Evolutionary conservation across 2,329 filamentous ascomycete species (phyloP), one percentile per base, ranked within the genome.

Genomic region (Alternaria angustiovoidea): DNA sequence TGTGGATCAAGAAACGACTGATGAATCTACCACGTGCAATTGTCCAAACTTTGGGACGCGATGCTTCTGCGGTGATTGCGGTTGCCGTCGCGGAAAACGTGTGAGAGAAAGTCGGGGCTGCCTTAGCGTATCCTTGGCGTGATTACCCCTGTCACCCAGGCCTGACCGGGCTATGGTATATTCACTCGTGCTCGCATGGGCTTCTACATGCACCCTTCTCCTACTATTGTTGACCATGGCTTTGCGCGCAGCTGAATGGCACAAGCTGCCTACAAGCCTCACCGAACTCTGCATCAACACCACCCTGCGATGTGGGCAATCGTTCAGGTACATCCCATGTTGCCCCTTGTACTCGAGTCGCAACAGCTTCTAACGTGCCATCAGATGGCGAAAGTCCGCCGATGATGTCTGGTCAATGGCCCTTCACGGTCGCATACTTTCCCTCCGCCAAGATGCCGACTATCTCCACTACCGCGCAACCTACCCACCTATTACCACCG

Each of bases 281-380:
- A 87, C 89, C 4, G 95, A 99, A 76, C 86, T 99, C 4, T 97
- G 93, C 76, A 93, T 99, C 67, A 93, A 97, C 71, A 99, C 94
- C 0, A 97, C 93, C 0, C 83, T 99, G 34, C 89, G 94, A 63
- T 99, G 95, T 77, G 95, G 95, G 4, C 95, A 99, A 78, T 97
- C 94, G 0, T 99, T 99, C 69, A 82, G 88, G 87, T 88, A 78
- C 60, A 7, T 14, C 51, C 12, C 26, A 22, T 51, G 16, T 9
- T 22, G 41, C 39, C 26, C 39, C 26, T 14, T n/a, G 4, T 14
- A 48, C 44, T 38, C 34, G 22, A 24, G 30, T 47, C 41, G 53
- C 47, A 44, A 52, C 47, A 38, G 14, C 14, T 30, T 32, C 69
- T 68, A 51, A 65, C 32, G 32, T 30, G 26, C 36, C 9, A 56